Base-by-base conservation (phyloP, 1,139 yeast genomes). In the Debaryomycetaceae sp. region DNA sequence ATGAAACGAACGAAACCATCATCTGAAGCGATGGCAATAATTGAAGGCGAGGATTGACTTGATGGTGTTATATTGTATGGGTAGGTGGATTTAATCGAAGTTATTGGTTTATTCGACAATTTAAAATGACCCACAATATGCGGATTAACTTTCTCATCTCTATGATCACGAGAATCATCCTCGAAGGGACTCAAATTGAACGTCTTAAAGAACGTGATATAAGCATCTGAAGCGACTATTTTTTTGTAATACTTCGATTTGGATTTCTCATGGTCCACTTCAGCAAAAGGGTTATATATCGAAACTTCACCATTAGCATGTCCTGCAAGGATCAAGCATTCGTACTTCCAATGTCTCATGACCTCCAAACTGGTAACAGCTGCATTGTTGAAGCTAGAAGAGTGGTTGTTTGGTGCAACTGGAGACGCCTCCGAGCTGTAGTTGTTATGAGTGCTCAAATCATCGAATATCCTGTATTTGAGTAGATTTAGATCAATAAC, bases 1-100 rank as follows among this genome's bases (percentile, higher is more conserved):
- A 86, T 61, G 22, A 85, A 53, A 36, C 85, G 63, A 13, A 83
- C 64, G 46, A 76, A 75, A 1, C 92, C 95, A 55, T 84, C 91
- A 48, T 79, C 84, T 5, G 81, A 67, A 0, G 85, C 79, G 31
- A 83, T 57, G 0, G 84, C 80, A 6, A 67, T 46, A 17, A 75
- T 49, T 48, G 81, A 78, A 16, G 87, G 85, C 29, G 51, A 57
- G 35, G 69, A 62, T 78, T 31, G 36, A 9, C 30, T 41, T 8
- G 40, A 15, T 6, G 39, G 9, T 5, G 32, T 33, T 3, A 34
- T n/a, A 3, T 31, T 14, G 26, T 53, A 43, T 1, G 59, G 47
- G 13, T 60, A 42, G 0, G 69, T 63, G 2, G 66, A 56, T 1
- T 56, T 45, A 8, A 64, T 55, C 15, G 61, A 47, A 0, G 68